Evolutionary conservation across 192 early-diverging fungal species (phyloP), one percentile per base, ranked within the genome.

Genomic region (Gaertneriomyces sp.): DNA sequence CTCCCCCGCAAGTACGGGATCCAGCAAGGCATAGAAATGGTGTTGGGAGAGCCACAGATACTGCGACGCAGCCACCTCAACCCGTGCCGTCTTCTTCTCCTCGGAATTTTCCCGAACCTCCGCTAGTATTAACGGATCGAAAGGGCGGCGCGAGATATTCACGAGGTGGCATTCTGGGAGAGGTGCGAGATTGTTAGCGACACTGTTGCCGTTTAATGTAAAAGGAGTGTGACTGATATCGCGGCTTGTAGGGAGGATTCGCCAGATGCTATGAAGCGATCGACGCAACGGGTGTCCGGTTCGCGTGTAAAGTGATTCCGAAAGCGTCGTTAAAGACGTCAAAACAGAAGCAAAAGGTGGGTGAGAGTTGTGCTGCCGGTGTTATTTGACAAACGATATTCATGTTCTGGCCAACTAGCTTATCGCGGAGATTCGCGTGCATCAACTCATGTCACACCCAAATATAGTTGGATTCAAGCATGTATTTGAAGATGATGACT

Each of bases 401-500:
- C 58, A 41, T 11, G 43, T 39, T 72, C 73, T 74, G 69, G 41
- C 55, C 60, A 45, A 41, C 6, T 52, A 81, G 81, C 76, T 91
- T 4, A 79, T 88, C 69, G 76, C 80, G 6, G 92, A 94, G 70
- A 92, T 94, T 72, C 83, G 83, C 45, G 89, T 93, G 20, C 92
- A 94, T 68, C 79, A 83, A 60, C 50, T 54, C 9, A 67, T 93
- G 70, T 79, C 70, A 8, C 93, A 99, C 74, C 78, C 76, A 8
- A 83, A 88, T 54, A 90, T 99, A 63, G 92, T 96, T 41, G 76
- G 74, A 11, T 96, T 92, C 58, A 58, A 85, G 49, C 79, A 85
- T 42, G 84, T 88, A 55, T 98, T 96, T 79, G 95, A 99, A 76
- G 94, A 99, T 75, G 71, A 76, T 17, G 78, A 80, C 45, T 86